Conservation (phyloP, 164 flowering plant species). For the Nymphaea colorata region DNA sequence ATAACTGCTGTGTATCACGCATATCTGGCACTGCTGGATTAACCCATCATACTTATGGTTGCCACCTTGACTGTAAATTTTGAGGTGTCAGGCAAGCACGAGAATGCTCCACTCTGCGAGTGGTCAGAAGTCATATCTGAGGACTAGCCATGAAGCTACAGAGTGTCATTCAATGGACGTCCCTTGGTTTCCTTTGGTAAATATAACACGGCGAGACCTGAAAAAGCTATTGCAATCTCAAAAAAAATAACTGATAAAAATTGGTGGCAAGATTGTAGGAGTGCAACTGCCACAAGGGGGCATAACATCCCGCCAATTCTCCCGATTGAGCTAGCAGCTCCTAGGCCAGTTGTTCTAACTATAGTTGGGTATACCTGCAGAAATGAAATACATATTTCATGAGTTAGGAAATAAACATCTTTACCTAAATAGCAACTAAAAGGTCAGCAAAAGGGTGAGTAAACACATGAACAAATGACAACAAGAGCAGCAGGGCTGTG, state of each 20-base stretch:
- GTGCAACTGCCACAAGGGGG: constrained; percentile 76
- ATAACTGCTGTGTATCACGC: no score
- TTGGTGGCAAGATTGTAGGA: constrained; percentile 64
- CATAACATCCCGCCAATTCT: constrained; percentile 78
- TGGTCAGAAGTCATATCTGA: no score
- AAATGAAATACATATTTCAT: neutral
- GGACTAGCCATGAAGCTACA: constrained; percentile 2
- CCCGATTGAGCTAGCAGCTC: constrained; percentile 62
- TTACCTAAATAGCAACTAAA: neutral
- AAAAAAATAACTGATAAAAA: constrained; percentile 46
- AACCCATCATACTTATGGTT: no score
- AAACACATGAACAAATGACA: no score
- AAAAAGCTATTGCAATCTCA: constrained; percentile 32
- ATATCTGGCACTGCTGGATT: no score
- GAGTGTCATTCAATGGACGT: constrained; percentile 33
- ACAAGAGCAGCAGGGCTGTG: no score
- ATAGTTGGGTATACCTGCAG: constrained; percentile 70
- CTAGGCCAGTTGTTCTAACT: constrained; percentile 59
- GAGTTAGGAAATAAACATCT: neutral
- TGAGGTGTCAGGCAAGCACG: no score
- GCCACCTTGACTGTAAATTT: no score
- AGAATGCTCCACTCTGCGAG: no score
- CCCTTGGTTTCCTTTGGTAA: constrained; percentile 80
- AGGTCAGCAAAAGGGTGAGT: neutral
- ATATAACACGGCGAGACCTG: constrained; percentile 44